Evolutionary conservation across 2,329 filamentous ascomycete genomes (phyloP).

Genomic region (Ophiocordyceps camponoti-floridani): DNA sequence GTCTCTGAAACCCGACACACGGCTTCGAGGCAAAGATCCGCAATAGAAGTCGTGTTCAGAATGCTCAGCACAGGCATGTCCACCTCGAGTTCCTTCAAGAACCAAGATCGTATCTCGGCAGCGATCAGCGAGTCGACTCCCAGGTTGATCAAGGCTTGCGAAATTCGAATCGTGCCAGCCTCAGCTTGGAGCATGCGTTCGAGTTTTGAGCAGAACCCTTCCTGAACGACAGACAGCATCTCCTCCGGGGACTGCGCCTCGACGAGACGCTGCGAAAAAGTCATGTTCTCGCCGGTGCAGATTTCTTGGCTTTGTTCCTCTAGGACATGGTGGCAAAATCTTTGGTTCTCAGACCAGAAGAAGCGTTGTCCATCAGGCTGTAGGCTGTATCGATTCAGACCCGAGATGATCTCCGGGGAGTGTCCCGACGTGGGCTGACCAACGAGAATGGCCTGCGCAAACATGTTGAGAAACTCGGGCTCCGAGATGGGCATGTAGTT

Average conservation of each 20-base stretch:
- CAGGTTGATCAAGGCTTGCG: constrained; percentile 4
- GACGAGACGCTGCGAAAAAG: not conserved
- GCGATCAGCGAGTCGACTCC: constrained; percentile 14
- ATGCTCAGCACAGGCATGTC: constrained; percentile 27
- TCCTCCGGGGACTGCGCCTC: not conserved
- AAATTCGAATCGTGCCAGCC: not conserved
- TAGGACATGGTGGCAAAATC: not conserved
- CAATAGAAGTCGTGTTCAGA: constrained; percentile 5
- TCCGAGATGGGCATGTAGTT: constrained; percentile 5
- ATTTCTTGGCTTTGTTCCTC: not conserved
- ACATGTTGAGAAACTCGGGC: constrained; percentile 19
- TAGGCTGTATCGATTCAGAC: constrained; percentile 3
- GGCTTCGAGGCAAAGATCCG: constrained; percentile 3
- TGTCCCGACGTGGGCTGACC: constrained; percentile 10
- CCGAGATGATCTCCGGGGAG: constrained; percentile 7
- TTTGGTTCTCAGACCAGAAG: constrained; percentile 1
- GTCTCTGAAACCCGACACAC: constrained; percentile 1
- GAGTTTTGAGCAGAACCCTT: not conserved
- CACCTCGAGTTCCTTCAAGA: constrained; percentile 21
- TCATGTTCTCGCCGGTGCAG: not conserved
- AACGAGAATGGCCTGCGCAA: constrained; percentile 21
- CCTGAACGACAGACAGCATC: not conserved
- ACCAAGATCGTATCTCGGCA: constrained; percentile 28
- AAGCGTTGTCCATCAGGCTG: not conserved
- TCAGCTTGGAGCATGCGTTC: constrained; percentile 1